These are phyloP conservation scores for Wallemia mellicola DNA, from an alignment of 1,284 basidiomycete genomes.

Conservation along the genomic window DNA sequence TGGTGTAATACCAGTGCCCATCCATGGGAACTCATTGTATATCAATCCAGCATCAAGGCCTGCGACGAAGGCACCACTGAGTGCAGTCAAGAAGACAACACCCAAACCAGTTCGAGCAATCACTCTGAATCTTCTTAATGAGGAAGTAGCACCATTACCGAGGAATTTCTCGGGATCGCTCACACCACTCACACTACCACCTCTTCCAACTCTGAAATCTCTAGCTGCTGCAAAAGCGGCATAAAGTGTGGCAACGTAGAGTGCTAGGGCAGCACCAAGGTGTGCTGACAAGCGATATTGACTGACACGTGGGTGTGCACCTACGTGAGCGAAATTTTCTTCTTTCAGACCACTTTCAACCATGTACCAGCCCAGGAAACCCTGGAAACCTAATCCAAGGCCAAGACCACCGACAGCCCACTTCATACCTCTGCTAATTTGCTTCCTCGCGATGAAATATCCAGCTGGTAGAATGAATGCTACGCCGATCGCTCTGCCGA, in stretches of 20 bases:
- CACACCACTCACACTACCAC: constrained; percentile 8
- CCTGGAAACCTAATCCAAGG: constrained; percentile 49
- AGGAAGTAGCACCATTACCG: constrained; percentile 20
- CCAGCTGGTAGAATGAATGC: constrained; percentile 46
- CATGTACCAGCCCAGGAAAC: constrained; percentile 96
- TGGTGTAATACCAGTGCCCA: constrained; percentile 68
- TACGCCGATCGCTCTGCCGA: constrained; percentile 66
- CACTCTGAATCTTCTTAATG: constrained; percentile 27
- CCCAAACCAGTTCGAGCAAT: constrained; percentile 32
- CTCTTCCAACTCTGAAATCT: constrained; percentile 39
- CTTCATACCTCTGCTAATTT: constrained; percentile 32
- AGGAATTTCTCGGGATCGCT: constrained; percentile 26
- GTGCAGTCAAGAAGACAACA: constrained; percentile 61
- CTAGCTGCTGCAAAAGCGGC: constrained; percentile 47
- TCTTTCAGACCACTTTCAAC: constrained; percentile 83
- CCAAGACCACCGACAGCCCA: constrained; percentile 37
- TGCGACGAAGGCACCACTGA: constrained; percentile 86
- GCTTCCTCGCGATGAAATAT: constrained; percentile 42
- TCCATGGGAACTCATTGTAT: constrained; percentile 92
- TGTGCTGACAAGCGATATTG: constrained; percentile 92
- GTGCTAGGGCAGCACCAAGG: constrained; percentile 56
- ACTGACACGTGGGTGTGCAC: constrained; percentile 70
- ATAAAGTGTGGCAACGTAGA: constrained; percentile 74
- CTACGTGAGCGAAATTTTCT: constrained; percentile 37
- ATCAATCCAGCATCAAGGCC: constrained; percentile 84